A percentile compares a stretch with the other conserved stretches of the same genome.
These are phyloP conservation scores for Hericium alpestre DNA, from an alignment of 768 basidiomycete species.

Conservation along the genomic window DNA sequence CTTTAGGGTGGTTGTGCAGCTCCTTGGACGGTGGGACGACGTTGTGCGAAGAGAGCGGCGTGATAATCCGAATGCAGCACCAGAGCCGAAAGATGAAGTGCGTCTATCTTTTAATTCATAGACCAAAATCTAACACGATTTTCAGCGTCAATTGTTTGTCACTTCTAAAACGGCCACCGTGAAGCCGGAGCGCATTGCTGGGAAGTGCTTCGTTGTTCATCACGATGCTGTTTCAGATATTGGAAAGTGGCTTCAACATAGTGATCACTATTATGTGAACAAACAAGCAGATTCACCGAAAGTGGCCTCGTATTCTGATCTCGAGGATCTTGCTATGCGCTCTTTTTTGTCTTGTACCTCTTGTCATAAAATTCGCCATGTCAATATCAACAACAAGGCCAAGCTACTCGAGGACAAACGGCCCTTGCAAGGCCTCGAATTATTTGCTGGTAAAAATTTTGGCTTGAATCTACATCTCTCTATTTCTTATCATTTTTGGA, in stretches of 20 bases:
- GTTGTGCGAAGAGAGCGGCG: conserved; percentile 13
- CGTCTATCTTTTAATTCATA: neutral
- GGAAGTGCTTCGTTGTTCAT: conserved; percentile 41
- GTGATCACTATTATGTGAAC: conserved; percentile 52
- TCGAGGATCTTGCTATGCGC: neutral
- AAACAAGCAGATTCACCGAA: conserved; percentile 16
- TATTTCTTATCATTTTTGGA: neutral
- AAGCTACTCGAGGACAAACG: conserved; percentile 26
- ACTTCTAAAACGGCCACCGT: conserved; percentile 19
- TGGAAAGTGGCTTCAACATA: conserved; percentile 37
- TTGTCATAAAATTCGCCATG: conserved; percentile 29
- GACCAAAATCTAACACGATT: neutral
- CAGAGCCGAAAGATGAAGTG: conserved; percentile 6
- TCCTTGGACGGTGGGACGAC: conserved; percentile 39
- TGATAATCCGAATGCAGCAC: neutral
- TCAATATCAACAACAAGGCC: conserved; percentile 19
- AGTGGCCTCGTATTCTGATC: neutral
- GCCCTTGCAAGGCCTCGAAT: conserved; percentile 49
- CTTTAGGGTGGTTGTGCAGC: conserved; percentile 26
- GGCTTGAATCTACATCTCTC: no score
- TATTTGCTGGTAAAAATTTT: conserved; percentile 49
- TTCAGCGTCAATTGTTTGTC: conserved; percentile 30
- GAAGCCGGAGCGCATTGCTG: conserved; percentile 34
- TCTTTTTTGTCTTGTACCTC: conserved; percentile 28
- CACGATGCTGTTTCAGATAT: conserved; percentile 20